Evolutionary conservation across 163 green algal species (phyloP), one percentile per base, ranked within the genome.

Genomic region (Chlamydomonas reinhardtii): DNA sequence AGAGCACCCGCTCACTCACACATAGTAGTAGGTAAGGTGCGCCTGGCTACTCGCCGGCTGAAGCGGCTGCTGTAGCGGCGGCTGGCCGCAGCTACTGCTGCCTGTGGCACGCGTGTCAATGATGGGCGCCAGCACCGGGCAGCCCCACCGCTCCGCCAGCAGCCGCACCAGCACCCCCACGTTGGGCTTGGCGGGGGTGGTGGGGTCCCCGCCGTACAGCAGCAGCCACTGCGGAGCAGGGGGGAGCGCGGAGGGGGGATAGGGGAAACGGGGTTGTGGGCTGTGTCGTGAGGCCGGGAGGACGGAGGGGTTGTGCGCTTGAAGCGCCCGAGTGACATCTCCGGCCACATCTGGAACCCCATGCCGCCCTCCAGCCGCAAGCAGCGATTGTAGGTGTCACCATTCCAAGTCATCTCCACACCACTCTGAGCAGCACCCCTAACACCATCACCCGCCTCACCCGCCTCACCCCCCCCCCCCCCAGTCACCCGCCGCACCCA

Each of bases 171-270:
- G 74, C 48, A 82, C 25, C 3, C 74, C 74, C 4, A 72, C 34
- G 32, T 71, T 61, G 15, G 74, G 74, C 2, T 22, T 61, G 1
- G 65, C 37, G 19, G 17, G 11, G 27, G 24, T 43, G 15, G 37
- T 39, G 27, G 4, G 25, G 29, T 83, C 62, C 27, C 76, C 64
- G 25, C 76, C 76, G 62, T 83, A 73, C 22, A 83, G 27, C 32
- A 82, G 74, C 32, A 82, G 54, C 74, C 74, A 82, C 70, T 75
- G 34, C 2, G 0, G 32, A 17, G 27, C 11, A 27, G 14, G 66
- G 4, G 39, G 17, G 65, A 37, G 15, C 22, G 56, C 56, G 62
- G 62, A 25, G 62, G 62, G 62, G 43, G 43, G 43, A 11, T 6
- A 16, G 11, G 43, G 8, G n/a, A 48, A 48, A 8, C 39, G 39